phyloP scores from a whole-genome alignment of 306 rosid genomes.

The Oxytropis ochrocephala region DNA sequence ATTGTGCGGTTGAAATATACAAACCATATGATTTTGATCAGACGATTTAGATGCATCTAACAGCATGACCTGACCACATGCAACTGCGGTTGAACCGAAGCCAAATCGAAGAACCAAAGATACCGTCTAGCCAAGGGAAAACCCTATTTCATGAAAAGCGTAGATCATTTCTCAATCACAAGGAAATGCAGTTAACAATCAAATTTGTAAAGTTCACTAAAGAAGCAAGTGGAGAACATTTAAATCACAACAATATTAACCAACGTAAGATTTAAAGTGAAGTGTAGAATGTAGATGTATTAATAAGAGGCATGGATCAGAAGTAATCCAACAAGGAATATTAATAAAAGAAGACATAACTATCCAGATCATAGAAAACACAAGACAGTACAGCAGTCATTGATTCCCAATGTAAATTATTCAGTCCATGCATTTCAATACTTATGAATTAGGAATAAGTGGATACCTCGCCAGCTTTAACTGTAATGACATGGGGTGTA shows the following conservation, averaged over 20 bases:
- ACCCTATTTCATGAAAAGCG: neutral
- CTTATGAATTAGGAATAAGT: neutral
- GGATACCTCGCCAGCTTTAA: constrained; percentile 70
- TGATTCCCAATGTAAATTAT: neutral
- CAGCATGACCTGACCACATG: no score
- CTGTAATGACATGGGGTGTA: constrained; percentile 57
- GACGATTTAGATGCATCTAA: no score
- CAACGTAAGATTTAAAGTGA: neutral
- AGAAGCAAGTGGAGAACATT: neutral
- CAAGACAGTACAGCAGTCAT: neutral
- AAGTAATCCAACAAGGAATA: neutral
- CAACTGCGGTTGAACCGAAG: no score
- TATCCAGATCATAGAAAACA: neutral
- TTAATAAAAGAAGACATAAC: neutral
- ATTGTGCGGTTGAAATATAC: no score
- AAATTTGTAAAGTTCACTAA: neutral
- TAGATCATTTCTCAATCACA: neutral
- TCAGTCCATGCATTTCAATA: neutral
- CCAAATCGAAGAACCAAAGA: neutral
- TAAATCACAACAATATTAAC: neutral
- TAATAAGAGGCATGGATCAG: neutral
- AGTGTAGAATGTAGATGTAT: neutral
- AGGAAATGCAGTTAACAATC: neutral
- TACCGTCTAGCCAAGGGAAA: neutral
- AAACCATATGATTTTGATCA: no score